Conservation (phyloP, 129 eudicot species). For the Tagetes erecta region DNA sequence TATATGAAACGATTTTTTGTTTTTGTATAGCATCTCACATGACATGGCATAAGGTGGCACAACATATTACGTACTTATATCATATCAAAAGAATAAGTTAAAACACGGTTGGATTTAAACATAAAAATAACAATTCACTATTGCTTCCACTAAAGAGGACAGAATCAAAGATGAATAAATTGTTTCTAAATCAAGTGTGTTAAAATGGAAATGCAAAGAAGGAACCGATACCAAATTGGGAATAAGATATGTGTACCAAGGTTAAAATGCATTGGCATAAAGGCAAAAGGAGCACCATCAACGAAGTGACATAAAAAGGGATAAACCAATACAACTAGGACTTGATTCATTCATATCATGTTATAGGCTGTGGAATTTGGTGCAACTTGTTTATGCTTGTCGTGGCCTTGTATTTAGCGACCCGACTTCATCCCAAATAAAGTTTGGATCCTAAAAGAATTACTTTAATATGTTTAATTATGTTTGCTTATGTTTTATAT, state of each 20-base stretch:
- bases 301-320: constrained; percentile 50
- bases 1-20: background rate
- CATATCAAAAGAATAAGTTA: constrained; percentile 30
- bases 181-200: constrained; percentile 53
- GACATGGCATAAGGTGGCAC: background rate
- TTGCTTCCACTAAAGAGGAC: constrained; percentile 47
- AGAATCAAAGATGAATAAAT: constrained; percentile 36
- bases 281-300: constrained; percentile 48
- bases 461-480: background rate
- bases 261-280: constrained; percentile 57
- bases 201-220: constrained; percentile 30
- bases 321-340: constrained; percentile 42
- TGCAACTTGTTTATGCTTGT: constrained; percentile 41
- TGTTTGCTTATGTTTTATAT: background rate
- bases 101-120: constrained; percentile 35
- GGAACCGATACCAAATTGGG: constrained; percentile 50
- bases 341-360: constrained; percentile 44
- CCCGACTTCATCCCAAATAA: constrained; percentile 20
- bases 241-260: constrained; percentile 62
- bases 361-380: constrained; percentile 34
- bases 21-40: background rate
- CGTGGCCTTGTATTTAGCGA: constrained; percentile 41
- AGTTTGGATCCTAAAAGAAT: background rate
- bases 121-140: constrained; percentile 22
- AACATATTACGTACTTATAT: background rate